Conservation (phyloP, 306 rosid species). For the Lathyrus sativus region DNA sequence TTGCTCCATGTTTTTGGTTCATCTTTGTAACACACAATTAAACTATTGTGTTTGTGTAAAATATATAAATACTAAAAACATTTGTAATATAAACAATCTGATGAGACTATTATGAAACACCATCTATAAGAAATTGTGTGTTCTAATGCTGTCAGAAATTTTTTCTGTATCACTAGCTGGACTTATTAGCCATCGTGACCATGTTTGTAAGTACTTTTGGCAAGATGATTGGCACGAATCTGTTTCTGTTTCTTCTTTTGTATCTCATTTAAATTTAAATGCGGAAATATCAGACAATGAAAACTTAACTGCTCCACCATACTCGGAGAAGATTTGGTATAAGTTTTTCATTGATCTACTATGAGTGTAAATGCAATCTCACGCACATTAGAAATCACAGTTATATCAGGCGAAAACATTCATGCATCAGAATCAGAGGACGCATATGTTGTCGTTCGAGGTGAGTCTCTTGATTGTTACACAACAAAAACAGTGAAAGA, state of each 20-base stretch:
- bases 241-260: slow-evolving; percentile 40
- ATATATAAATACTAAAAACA: no score
- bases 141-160: slow-evolving; percentile 76
- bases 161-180: slow-evolving; percentile 83
- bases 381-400: slow-evolving; percentile 47
- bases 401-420: slow-evolving; percentile 51
- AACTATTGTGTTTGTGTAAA: no score
- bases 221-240: slow-evolving; percentile 51
- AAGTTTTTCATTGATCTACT: slow-evolving; percentile 46
- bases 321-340: slow-evolving; percentile 71
- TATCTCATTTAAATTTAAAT: slow-evolving; percentile 27
- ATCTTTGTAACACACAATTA: no score
- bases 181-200: slow-evolving; percentile 86
- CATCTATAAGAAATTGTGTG: no score
- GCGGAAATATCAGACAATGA: slow-evolving; percentile 45
- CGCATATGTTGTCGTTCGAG: slow-evolving; percentile 46
- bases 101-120: no score
- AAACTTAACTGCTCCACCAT: slow-evolving; percentile 39
- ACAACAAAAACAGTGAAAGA: slow-evolving; percentile 39
- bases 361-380: slow-evolving; percentile 12
- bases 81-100: no score
- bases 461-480: slow-evolving; percentile 31
- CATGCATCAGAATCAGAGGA: slow-evolving; percentile 34
- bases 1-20: no score
- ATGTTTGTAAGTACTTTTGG: slow-evolving; percentile 61